phyloP scores from a whole-genome alignment of 1,284 basidiomycete genomes.

The Gymnopus androsaceus region DNA sequence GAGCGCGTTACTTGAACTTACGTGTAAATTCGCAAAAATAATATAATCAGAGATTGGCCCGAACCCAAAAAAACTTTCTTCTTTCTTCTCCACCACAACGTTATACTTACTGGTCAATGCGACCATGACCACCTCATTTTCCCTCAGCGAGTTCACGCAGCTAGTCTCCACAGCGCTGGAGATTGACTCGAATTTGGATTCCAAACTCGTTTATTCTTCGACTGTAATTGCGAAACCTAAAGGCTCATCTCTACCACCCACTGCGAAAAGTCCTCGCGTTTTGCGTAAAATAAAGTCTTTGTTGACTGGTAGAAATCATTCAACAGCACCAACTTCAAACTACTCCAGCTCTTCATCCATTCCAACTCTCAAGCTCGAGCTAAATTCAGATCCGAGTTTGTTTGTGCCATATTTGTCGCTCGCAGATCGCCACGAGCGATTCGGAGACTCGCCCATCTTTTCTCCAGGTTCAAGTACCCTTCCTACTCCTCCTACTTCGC shows the following conservation, averaged over 20 bases:
- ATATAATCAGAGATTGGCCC: too few species aligned
- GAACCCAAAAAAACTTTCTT: too few species aligned
- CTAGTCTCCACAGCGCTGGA: slow-evolving; percentile 9
- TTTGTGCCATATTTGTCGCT: slow-evolving; percentile 19
- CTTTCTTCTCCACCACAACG: not conserved
- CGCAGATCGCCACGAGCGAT: slow-evolving; percentile 12
- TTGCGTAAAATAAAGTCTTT: slow-evolving; percentile 12
- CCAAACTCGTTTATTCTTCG: not conserved
- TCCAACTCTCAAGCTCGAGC: slow-evolving; percentile 2
- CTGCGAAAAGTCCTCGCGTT: slow-evolving; percentile 6
- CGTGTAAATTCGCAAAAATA: too few species aligned
- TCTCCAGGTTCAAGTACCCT: slow-evolving; percentile 5
- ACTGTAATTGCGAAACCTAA: slow-evolving; percentile 1
- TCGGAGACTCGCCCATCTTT: not conserved
- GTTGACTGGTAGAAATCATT: not conserved
- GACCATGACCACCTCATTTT: slow-evolving; percentile 4
- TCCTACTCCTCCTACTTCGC: slow-evolving; percentile 11
- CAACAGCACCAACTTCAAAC: not conserved
- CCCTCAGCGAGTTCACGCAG: slow-evolving; percentile 5
- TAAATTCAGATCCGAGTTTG: not conserved
- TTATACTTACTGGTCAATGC: not conserved
- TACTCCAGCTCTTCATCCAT: not conserved
- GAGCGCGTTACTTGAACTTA: too few species aligned
- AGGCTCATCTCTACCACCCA: not conserved
- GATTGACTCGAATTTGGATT: slow-evolving; percentile 2